Evolutionary conservation across 345 rosid genomes (phyloP), one percentile per base, ranked within the genome.

Genomic region (Pistacia integerrima): DNA sequence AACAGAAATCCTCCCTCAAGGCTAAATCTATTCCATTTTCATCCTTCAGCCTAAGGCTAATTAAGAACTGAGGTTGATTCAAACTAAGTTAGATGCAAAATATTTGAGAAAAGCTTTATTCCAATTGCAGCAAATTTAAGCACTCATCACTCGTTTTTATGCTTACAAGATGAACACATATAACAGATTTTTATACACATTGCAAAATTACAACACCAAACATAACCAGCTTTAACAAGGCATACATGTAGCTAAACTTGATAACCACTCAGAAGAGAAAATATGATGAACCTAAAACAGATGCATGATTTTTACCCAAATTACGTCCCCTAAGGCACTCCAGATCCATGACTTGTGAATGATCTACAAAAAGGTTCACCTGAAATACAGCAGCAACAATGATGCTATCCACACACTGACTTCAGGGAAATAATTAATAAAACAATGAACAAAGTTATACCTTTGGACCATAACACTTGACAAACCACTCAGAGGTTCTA

Each of bases 281-380:
- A 82, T 81, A 85, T 4, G 93, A 83, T 28, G 96, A 83, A 77
- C 89, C 76, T 60, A 84, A 83, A 54, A 87, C 83, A 33, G 96
- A 89, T 67, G 72, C 62, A 64, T 90, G 88, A 69, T 83, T 83
- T 83, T 78, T 89, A 68, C 94, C 92, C 60, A 87, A 74, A 82
- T 87, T 86, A 65, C 79, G 84, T 69, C 96, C 97, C 18, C 98
- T 85, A 72, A 96, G 92, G 73, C 98, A 90, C 80, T 93, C 97
- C 18, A 96, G 83, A 82, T 90, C 89, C 89, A 90, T 92, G 52
- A 93, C 90, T 85, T 96, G 97, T 62, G 94, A 88, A 77, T 90
- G 98, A 84, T 96, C 97, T 52, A 93, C 97, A 59, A 90, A 93
- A 36, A 93, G 99, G 77, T 93, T 96, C 77, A 96, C 98, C 98